Conservation (phyloP, 768 basidiomycete genomes). For the Clitopilus passeckerianus region DNA sequence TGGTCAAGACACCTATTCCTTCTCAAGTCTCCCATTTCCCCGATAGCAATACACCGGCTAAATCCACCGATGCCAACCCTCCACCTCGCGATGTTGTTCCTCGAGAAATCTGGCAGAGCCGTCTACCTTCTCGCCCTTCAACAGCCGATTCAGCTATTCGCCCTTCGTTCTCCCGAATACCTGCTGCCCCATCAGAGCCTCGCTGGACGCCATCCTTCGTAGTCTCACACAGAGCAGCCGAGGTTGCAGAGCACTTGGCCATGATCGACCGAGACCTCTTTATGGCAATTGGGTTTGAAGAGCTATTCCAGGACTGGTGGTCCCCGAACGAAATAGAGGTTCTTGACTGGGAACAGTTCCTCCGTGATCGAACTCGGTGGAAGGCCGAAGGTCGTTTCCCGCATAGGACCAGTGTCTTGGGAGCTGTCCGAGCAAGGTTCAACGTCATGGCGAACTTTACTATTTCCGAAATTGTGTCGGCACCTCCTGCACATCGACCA, state of each 20-base stretch:
- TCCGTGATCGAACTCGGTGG: constrained; percentile 69
- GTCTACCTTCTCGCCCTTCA: constrained; percentile 33
- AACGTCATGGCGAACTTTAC: constrained; percentile 82
- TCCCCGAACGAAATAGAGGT: constrained; percentile 59
- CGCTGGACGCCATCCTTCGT: constrained; percentile 71
- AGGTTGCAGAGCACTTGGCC: constrained; percentile 72
- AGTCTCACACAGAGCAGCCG: constrained; percentile 52
- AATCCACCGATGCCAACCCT: constrained; percentile 39
- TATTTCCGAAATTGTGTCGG: constrained; percentile 74
- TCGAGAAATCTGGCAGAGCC: constrained; percentile 58
- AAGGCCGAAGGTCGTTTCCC: constrained; percentile 55
- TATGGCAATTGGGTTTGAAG: constrained; percentile 81
- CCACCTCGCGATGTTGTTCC: constrained; percentile 60
- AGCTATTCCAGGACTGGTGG: constrained; percentile 74
- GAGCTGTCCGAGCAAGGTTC: constrained; percentile 75
- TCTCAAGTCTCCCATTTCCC: constrained; percentile 23
- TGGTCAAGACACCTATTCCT: constrained; percentile 27
- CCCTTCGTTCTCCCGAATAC: constrained; percentile 27
- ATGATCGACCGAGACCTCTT: constrained; percentile 90
- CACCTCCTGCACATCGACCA: constrained; percentile 60
- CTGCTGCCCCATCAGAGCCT: constrained; percentile 24
- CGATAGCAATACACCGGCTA: constrained; percentile 24
- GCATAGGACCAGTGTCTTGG: constrained; percentile 67
- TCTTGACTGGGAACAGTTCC: constrained; percentile 79
- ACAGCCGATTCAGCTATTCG: constrained; percentile 11